A percentile compares a stretch with the other conserved stretches of the same genome.
Evolutionary conservation across 495 filamentous ascomycete species (phyloP).

Genomic region (Penicillium riverlandense): DNA sequence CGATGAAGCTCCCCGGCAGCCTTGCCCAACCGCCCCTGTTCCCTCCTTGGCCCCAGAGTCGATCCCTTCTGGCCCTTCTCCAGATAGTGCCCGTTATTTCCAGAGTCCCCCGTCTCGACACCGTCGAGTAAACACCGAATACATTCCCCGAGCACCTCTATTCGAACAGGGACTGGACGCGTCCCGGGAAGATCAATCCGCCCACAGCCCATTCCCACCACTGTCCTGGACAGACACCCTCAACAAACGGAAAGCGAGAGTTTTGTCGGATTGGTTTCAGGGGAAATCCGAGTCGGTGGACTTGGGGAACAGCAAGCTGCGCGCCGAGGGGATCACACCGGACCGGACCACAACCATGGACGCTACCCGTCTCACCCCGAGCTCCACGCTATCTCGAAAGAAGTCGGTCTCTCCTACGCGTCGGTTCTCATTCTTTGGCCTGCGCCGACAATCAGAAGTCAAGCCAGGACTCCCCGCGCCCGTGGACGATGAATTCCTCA

Average conservation of each 20-base stretch:
- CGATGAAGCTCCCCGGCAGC: conserved; percentile 8
- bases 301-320: conserved; percentile 11
- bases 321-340: too few species aligned
- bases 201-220: conserved; percentile 4
- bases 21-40: conserved; percentile 1
- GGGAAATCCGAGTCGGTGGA: conserved; percentile 43
- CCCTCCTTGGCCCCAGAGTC: conserved; percentile 14
- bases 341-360: conserved; percentile 1
- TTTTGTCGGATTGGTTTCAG: conserved; percentile 45
- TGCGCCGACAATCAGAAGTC: conserved; percentile 23
- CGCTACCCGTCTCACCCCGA: conserved; percentile 9
- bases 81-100: conserved; percentile 8
- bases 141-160: conserved; percentile 23
- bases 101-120: conserved; percentile 15
- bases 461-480: conserved; percentile 24
- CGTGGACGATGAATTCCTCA: conserved; percentile 55
- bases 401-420: conserved; percentile 24
- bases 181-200: conserved; percentile 15
- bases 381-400: conserved; percentile 22
- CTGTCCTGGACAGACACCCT: conserved; percentile 25
- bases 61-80: conserved; percentile 1
- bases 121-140: conserved; percentile 38
- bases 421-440: conserved; percentile 33
- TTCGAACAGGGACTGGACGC: conserved; percentile 9
- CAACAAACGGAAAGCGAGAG: conserved; percentile 35